Base-by-base conservation (phyloP, 2,329 filamentous ascomycete species). In the Paraphoma sp. region DNA sequence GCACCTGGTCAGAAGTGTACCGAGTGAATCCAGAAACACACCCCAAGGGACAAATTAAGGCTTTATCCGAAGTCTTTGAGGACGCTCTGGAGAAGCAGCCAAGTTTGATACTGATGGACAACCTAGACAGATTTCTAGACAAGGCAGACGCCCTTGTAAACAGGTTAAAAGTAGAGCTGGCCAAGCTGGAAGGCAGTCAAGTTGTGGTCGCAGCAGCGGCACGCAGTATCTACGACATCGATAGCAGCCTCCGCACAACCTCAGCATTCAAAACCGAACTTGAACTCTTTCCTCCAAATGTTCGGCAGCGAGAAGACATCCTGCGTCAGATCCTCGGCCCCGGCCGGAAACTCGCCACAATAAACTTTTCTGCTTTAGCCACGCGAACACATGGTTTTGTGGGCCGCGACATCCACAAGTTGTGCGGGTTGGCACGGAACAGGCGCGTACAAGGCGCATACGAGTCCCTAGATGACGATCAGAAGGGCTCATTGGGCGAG, bases 331-430 rank as follows among this genome's bases (percentile, higher is more conserved):
- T 75, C 6, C 30, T 76, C 23, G 67, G 68, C 7, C 53, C 61
- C 7, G 86, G 85, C 6, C 80, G 90, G 71, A 55, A 79, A 79
- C 12, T 78, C 73, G 29, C 79, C 86, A 45, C 78, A 72, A n/a
- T 82, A 80, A 8, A 79, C 80, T 64, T 73, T 17, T 36, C 82
- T 4, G 79, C 82, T 16, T 79, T 96, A 43, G 89, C 89, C 42
- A 86, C 90, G 59, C 86, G 87, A 53, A 96, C 93, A 0, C 93
- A 97, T 69, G 94, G 93, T 4, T 97, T 92, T 74, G 96, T 92
- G 31, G 90, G 90, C 4, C 84, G 85, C 1, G 93, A 97, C 72
- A 80, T 97, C 1, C 79, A 81, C n/a, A 84, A 83, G 12, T 80
- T 97, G 0, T 80, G 90, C 46, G 77, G 83, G 46, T 75, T 82